Evolutionary conservation across 2,329 filamentous ascomycete genomes (phyloP).

Genomic region (Sphaerulina vaccinii): DNA sequence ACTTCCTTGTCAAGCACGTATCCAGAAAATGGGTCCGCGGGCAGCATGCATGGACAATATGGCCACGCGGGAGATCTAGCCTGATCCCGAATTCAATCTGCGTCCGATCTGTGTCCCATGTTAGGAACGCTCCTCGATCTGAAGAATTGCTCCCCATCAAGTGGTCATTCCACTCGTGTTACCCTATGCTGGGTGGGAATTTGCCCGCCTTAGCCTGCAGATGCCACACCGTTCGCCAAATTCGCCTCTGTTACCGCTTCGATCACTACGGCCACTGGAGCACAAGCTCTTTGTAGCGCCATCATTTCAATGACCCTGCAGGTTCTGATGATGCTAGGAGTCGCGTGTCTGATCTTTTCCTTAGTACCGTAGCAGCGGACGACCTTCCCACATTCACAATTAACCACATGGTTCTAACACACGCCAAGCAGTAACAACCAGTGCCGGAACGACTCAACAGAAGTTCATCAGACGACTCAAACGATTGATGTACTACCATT

Average conservation of each 20-base stretch:
- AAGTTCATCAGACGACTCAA: too few relatives aligned
- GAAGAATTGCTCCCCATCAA: slow-evolving; percentile 15
- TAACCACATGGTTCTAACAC: background rate
- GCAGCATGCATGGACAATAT: slow-evolving; percentile 1
- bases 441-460: too few relatives aligned
- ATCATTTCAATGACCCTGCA: slow-evolving; percentile 12
- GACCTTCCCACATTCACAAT: background rate
- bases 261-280: slow-evolving; percentile 7
- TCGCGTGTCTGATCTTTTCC: background rate
- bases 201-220: slow-evolving; percentile 5
- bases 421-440: background rate
- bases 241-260: slow-evolving; percentile 11
- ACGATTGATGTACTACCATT: too few relatives aligned
- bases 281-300: slow-evolving; percentile 13
- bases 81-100: slow-evolving; percentile 13
- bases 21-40: background rate
- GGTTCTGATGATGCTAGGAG: background rate
- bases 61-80: slow-evolving; percentile 18
- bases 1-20: background rate
- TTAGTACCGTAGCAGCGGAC: slow-evolving; percentile 7
- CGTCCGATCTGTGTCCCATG: slow-evolving; percentile 23
- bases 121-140: slow-evolving; percentile 19
- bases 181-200: slow-evolving; percentile 14
- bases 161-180: slow-evolving; percentile 4
- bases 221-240: too few relatives aligned